Evolutionary conservation across 2,329 filamentous ascomycete species (phyloP).

Genomic region (Pseudopithomyces chartarum): DNA sequence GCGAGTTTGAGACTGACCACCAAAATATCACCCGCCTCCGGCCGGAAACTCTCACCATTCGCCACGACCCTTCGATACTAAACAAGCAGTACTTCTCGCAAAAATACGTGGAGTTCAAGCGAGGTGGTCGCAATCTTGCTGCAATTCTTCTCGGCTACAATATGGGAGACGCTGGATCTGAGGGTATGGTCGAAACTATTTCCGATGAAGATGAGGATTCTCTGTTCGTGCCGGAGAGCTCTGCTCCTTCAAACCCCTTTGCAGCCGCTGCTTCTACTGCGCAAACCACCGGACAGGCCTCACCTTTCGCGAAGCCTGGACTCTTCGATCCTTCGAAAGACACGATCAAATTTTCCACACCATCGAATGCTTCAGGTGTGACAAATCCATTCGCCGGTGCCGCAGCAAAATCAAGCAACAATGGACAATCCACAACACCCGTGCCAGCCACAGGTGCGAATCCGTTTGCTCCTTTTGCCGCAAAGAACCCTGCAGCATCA

Average conservation of each 20-base stretch:
- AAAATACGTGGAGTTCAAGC: slow-evolving; percentile 62
- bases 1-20: slow-evolving; percentile 54
- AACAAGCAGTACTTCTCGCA: slow-evolving; percentile 58
- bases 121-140: slow-evolving; percentile 59
- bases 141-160: slow-evolving; percentile 62
- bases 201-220: slow-evolving; percentile 32
- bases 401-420: neutral
- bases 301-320: slow-evolving; percentile 23
- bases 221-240: slow-evolving; percentile 47
- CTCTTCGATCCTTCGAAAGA: slow-evolving; percentile 36
- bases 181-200: slow-evolving; percentile 53
- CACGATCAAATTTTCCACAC: slow-evolving; percentile 29
- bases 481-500: neutral
- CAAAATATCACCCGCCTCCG: slow-evolving; percentile 58
- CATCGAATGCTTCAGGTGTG: neutral
- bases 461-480: neutral
- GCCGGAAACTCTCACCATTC: slow-evolving; percentile 52
- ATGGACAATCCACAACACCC: neutral
- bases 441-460: neutral
- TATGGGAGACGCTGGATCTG: slow-evolving; percentile 50
- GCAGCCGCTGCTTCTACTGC: slow-evolving; percentile 1
- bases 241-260: slow-evolving; percentile 1
- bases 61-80: slow-evolving; percentile 28
- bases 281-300: neutral
- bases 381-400: slow-evolving; percentile 17